A percentile compares a stretch with the other conserved stretches of the same genome.
phyloP scores from a whole-genome alignment of 192 early-diverging fungal species.

The Cetraspora pellucida region DNA sequence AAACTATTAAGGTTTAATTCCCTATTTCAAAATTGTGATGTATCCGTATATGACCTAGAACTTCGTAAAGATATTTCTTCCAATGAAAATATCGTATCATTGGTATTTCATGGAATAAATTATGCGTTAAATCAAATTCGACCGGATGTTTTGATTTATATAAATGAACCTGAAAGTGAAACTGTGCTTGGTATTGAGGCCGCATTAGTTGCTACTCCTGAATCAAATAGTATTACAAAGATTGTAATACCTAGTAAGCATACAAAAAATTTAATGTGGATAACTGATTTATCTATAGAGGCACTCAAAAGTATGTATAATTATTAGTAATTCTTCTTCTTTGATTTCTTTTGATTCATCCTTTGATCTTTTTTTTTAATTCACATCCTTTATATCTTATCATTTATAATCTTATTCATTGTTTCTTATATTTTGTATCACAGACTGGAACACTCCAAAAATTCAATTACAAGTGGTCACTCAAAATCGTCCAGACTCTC shows the following conservation, averaged over 20 bases:
- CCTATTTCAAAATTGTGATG: not conserved
- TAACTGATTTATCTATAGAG: slow-evolving; percentile 53
- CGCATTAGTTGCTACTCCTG: not conserved
- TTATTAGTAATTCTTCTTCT: no score
- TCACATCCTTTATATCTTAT: not conserved
- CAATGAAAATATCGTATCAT: not conserved
- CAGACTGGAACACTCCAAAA: slow-evolving; percentile 57
- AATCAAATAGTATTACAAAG: slow-evolving; percentile 36
- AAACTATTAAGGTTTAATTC: not conserved
- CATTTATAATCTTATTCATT: not conserved
- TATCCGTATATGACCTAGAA: slow-evolving; percentile 17
- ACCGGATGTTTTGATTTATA: slow-evolving; percentile 49
- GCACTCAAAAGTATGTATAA: slow-evolving; percentile 53
- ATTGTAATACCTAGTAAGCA: slow-evolving; percentile 52
- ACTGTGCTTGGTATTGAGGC: not conserved
- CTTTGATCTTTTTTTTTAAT: not conserved
- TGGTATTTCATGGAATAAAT: slow-evolving; percentile 10
- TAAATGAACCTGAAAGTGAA: slow-evolving; percentile 35
- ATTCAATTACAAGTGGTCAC: slow-evolving; percentile 59
- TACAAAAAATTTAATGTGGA: slow-evolving; percentile 53
- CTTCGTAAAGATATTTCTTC: not conserved
- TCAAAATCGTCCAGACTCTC: slow-evolving; percentile 59
- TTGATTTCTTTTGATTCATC: not conserved
- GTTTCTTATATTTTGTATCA: not conserved
- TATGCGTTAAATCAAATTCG: slow-evolving; percentile 43